Evolutionary conservation across 2,329 filamentous ascomycete species (phyloP), one percentile per base, ranked within the genome.

Genomic region (Trichoderma citrinoviride): DNA sequence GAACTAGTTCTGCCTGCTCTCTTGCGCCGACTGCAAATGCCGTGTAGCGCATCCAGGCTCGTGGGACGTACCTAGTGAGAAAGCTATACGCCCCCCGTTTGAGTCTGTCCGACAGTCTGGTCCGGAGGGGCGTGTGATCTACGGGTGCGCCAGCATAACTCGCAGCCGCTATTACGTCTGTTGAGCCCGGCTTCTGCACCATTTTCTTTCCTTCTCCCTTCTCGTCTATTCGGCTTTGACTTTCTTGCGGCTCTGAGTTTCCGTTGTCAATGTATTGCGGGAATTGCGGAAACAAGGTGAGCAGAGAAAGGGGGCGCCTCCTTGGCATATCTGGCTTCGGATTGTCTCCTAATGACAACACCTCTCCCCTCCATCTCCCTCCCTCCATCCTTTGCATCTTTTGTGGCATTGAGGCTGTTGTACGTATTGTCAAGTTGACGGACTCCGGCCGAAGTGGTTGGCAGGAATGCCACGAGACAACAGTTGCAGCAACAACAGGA

Each of bases 391-490:
- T 47, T 33, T 17, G 15, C 27, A 58, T 27, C 7, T 43, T 27
- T 43, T 19, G 23, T 29, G 23, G 25, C 25, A 33, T n/a, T 44
- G 21, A 25, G 52, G n/a, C 21, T 53, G 49, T 47, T 40, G 19
- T 41, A 53, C 7, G 53, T 53, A 64, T 64, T 10, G 46, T 53
- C 57, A 58, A 50, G 61, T 58, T 54, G 25, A 40, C 61, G 61
- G 46, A 53, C 44, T 37, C n/a, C 47, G 53, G 19, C 25, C 43
- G 61, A 52, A 23, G 10, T 27, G 5, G 25, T 55, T 62, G 60
- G 49, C 37, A 53, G 46, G 19, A 15, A 33, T 25, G 19, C 40
- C 25, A 54, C 29, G 61, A 47, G 29, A 52, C 46, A 58, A 49
- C 33, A 50, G n/a, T 54, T 41, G 43, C 33, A 54, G 21, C 41